Evolutionary conservation across 352 stramenopile genomes (phyloP), one percentile per base, ranked within the genome.

Genomic region (Phytophthora podocarpi): DNA sequence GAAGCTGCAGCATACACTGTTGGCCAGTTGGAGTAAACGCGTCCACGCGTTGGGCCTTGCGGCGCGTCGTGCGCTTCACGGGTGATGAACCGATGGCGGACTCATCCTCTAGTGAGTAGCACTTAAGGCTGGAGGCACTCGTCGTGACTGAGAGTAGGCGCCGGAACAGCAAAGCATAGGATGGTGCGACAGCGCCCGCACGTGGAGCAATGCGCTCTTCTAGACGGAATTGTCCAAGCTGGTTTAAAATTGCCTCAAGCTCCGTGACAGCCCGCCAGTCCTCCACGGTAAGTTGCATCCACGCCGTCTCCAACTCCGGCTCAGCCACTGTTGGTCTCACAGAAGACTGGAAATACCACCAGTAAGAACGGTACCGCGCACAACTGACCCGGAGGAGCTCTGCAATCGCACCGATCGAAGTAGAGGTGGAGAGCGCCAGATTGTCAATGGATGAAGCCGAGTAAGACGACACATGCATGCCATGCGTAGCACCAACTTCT

Each of bases 121-220:
- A 75, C 34, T 78, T 78, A 0, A 75, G 34, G n/a, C 31, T 67
- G 20, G 59, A 53, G 13, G 43, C 48, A 48, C 67, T 70, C 12
- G 36, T 49, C 11, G 70, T 75, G 36, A 78, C 59, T 5, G 32
- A 57, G 0, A 78, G 61, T 27, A 78, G 46, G 16, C 70, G 70
- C 5, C 70, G 58, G 37, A 78, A 78, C 7, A 78, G 59, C 37
- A 70, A 43, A 10, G 62, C 42, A 18, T 78, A 78, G 0, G 70
- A 75, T 13, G 60, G 34, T 11, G 65, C 45, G 10, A 67, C 35
- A 10, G 52, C 57, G 23, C 61, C 51, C 6, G 34, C n/a, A 18
- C 59, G 55, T 5, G 39, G 41, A 10, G 35, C 26, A 26, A 61
- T 7, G 13, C 57, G 57, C 18, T 76, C 32, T 41, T 75, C 65